These are phyloP conservation scores for Penicillium olsonii DNA, from an alignment of 2,329 filamentous ascomycete species.

Conservation along the genomic window DNA sequence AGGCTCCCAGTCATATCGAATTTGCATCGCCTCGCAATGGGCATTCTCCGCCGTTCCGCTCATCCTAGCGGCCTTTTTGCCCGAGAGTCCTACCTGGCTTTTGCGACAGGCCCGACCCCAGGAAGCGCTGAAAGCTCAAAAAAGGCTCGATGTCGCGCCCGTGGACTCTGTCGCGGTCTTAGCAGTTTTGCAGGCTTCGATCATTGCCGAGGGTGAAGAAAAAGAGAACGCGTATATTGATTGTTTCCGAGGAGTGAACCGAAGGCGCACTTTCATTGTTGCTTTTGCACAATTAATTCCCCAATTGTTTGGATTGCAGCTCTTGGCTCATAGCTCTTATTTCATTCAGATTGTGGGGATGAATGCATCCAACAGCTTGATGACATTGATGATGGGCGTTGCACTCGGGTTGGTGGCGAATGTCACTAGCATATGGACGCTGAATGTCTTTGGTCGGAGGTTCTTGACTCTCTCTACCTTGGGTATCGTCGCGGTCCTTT, in stretches of 20 bases:
- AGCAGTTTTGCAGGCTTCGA: slow-evolving; percentile 14
- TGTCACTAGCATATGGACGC: slow-evolving; percentile 44
- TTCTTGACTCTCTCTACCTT: slow-evolving; percentile 41
- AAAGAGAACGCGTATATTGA: slow-evolving; percentile 33
- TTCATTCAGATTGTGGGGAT: slow-evolving; percentile 32
- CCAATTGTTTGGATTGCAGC: slow-evolving; percentile 46
- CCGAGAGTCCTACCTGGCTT: slow-evolving; percentile 53
- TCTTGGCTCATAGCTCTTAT: slow-evolving; percentile 46
- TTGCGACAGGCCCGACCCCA: slow-evolving; percentile 44
- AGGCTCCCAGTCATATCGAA: slow-evolving; percentile 16
- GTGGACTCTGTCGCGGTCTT: slow-evolving; percentile 12
- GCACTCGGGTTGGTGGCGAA: slow-evolving; percentile 48
- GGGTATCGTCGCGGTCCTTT: slow-evolving; percentile 34
- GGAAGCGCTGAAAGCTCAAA: slow-evolving; percentile 20
- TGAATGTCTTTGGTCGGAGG: slow-evolving; percentile 44
- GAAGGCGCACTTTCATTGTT: slow-evolving; percentile 25
- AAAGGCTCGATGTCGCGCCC: slow-evolving; percentile 5
- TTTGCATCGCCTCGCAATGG: slow-evolving; percentile 51
- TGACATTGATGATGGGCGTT: slow-evolving; percentile 50
- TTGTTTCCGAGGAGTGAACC: slow-evolving; percentile 25
- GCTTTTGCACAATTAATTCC: slow-evolving; percentile 44
- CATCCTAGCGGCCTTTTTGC: slow-evolving; percentile 46
- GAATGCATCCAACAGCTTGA: slow-evolving; percentile 29
- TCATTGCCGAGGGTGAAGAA: slow-evolving; percentile 44
- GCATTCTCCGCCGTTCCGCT: slow-evolving; percentile 48